Evolutionary conservation across 129 eudicot species (phyloP).

Genomic region (Centella asiatica): DNA sequence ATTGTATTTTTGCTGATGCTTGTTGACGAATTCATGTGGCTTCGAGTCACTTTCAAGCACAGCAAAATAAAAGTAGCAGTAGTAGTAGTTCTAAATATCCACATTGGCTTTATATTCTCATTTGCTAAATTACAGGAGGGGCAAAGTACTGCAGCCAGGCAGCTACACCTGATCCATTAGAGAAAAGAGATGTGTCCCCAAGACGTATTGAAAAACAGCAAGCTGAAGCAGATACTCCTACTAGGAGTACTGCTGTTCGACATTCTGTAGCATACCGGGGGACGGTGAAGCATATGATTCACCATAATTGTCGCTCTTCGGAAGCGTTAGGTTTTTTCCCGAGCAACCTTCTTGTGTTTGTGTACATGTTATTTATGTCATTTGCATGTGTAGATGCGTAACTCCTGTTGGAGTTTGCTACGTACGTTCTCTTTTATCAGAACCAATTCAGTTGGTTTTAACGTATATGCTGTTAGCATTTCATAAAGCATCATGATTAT

Average conservation of each 20-base stretch:
- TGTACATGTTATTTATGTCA: too few species aligned
- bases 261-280: conserved; percentile 6
- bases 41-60: too few species aligned
- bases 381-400: neutral
- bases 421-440: neutral
- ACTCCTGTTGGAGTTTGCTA: neutral
- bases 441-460: too few species aligned
- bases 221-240: neutral
- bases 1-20: too few species aligned
- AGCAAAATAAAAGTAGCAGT: too few species aligned
- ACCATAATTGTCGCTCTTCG: conserved; percentile 15
- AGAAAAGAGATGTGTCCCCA: neutral
- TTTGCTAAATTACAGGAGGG: neutral
- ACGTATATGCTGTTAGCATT: too few species aligned
- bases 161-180: neutral
- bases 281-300: conserved; percentile 19
- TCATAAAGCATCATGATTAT: too few species aligned
- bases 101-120: neutral
- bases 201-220: neutral
- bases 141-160: neutral
- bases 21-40: too few species aligned
- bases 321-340: conserved; percentile 9
- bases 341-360: neutral
- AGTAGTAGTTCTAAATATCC: too few species aligned
- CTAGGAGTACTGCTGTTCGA: neutral